Conservation (phyloP, 1,139 yeast genomes). For the Pichia sp. region DNA sequence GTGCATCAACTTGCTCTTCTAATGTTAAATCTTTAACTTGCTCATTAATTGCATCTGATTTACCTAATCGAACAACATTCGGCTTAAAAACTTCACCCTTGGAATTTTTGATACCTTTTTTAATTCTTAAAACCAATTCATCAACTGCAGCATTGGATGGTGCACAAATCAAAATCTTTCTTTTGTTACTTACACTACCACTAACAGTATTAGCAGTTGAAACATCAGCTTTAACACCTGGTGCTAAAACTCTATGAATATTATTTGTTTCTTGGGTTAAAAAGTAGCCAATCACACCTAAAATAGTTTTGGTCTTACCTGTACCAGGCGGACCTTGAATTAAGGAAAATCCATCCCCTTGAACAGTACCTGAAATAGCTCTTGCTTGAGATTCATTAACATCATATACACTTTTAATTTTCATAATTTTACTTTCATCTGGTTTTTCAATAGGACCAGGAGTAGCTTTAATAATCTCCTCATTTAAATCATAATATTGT, state of each 20-base stretch:
- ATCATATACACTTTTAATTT: constrained; percentile 41
- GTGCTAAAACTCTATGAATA: constrained; percentile 33
- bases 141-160: constrained; percentile 99
- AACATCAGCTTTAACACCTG: constrained; percentile 23
- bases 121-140: constrained; percentile 82
- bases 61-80: constrained; percentile 79
- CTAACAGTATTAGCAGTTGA: constrained; percentile 1
- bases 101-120: constrained; percentile 58
- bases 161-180: constrained; percentile 80
- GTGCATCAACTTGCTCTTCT: constrained; percentile 78
- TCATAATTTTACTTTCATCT: constrained; percentile 28
- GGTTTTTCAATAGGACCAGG: constrained; percentile 44
- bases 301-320: constrained; percentile 94
- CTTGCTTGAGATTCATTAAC: constrained; percentile 86
- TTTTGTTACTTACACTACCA: constrained; percentile 15
- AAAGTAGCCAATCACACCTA: constrained; percentile 83
- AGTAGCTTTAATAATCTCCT: constrained; percentile 57
- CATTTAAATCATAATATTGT: constrained; percentile 67
- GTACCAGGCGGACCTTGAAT: constrained; percentile 99
- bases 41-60: constrained; percentile 81
- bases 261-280: constrained; percentile 37
- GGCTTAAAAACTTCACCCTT: constrained; percentile 59
- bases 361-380: constrained; percentile 73
- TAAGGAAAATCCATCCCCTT: constrained; percentile 70
- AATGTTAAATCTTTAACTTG: constrained; percentile 79